These are phyloP conservation scores for Dispira simplex DNA, from an alignment of 192 early-diverging fungal genomes.

Conservation along the genomic window DNA sequence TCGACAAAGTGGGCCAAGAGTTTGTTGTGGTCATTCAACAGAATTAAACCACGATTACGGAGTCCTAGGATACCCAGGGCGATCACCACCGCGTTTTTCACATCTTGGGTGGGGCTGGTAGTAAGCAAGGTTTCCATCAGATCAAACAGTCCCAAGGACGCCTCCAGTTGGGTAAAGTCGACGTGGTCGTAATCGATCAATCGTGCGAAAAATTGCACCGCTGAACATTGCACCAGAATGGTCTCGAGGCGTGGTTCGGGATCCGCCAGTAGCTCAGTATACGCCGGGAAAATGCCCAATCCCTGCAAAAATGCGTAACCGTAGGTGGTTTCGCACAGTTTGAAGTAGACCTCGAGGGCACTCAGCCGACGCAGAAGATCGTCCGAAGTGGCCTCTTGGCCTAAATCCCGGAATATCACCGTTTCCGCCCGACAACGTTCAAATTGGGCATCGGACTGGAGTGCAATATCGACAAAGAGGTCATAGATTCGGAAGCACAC, in stretches of 20 bases:
- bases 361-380: conserved; percentile 18
- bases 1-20: no score
- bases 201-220: background rate
- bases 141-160: no score
- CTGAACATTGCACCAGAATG: background rate
- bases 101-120: no score
- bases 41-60: no score
- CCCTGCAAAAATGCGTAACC: background rate
- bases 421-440: conserved; percentile 18
- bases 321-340: background rate
- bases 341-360: background rate
- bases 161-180: background rate
- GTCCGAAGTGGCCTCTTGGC: conserved; percentile 15
- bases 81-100: no score
- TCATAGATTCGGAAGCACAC: conserved; percentile 28
- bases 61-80: no score
- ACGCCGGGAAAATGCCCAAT: background rate
- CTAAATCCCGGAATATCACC: conserved; percentile 18
- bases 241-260: background rate
- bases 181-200: background rate
- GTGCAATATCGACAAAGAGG: conserved; percentile 17
- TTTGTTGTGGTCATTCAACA: no score
- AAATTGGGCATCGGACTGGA: conserved; percentile 14
- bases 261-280: background rate
- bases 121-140: no score